Evolutionary conservation across 2,329 filamentous ascomycete species (phyloP), one percentile per base, ranked within the genome.

Genomic region (Sporothrix curviconia): DNA sequence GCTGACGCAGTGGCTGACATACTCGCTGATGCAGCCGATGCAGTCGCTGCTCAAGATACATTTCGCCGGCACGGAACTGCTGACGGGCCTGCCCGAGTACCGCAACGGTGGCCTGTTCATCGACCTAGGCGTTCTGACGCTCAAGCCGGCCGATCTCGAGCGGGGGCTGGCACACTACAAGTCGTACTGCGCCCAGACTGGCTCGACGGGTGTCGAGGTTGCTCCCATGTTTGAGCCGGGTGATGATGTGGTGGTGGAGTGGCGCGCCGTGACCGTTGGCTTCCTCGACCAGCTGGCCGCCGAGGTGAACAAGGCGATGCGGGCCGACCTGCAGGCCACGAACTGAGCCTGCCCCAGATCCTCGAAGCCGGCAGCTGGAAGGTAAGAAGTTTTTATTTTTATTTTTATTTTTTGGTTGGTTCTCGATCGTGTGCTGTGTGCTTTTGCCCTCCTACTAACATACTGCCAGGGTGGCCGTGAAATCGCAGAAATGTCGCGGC

Each of bases 341-440:
- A 92, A 63, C 74, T 99, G 69, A 89, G 78, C 40, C 73, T 97
- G 64, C 85, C 92, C 6, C 94, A 99, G 71, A 84, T 99, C 76
- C 78, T 99, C 17, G 94, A 97, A 72, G 94, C 92, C 14, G 94
- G 94, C 53, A 95, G 90, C 68, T 99, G 94, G 92, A 97, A 97
- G 88, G 92, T 94, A 72, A 74, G 82, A n/a, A n/a, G 58, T 19
- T 28, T 22, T 39, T 30, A 39, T 15, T 24, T 5, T 47, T 3
- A 2, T 22, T 43, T 7, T 7, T 57, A 2, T 39, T n/a, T 55
- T 50, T 40, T n/a, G n/a, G n/a, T n/a, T n/a, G n/a, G n/a, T n/a
- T n/a, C n/a, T n/a, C n/a, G n/a, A n/a, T n/a, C n/a, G n/a, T n/a
- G n/a, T n/a, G n/a, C n/a, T n/a, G n/a, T n/a, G 59, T 11, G 15